phyloP scores from a whole-genome alignment of 805 yeast genomes.

The Suhomyces sp. region DNA sequence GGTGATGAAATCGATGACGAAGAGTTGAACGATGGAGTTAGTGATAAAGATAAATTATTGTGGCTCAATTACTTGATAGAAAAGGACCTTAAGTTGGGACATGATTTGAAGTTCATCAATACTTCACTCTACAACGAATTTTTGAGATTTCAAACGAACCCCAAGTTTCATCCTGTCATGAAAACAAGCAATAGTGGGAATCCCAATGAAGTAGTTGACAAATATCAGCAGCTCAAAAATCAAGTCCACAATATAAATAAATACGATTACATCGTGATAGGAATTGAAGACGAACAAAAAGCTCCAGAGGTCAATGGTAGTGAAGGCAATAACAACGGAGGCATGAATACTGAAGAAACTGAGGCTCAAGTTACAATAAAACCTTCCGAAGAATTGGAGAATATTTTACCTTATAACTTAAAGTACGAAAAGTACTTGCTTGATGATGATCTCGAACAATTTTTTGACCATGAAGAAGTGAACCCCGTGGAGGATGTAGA shows the following conservation, averaged over 20 bases:
- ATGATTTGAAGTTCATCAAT: slow-evolving; percentile 34
- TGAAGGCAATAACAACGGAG: slow-evolving; percentile 6
- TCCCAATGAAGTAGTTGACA: slow-evolving; percentile 13
- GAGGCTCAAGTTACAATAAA: slow-evolving; percentile 6
- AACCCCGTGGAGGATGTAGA: slow-evolving; percentile 7
- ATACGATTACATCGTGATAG: slow-evolving; percentile 30
- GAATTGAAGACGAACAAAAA: slow-evolving; percentile 21
- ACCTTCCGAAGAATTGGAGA: slow-evolving; percentile 25
- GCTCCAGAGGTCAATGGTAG: slow-evolving; percentile 10
- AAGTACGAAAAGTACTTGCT: slow-evolving; percentile 24
- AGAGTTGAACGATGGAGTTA: slow-evolving; percentile 22
- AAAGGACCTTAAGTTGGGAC: slow-evolving; percentile 37
- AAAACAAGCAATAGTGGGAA: slow-evolving; percentile 16
- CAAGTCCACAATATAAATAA: slow-evolving; percentile 27
- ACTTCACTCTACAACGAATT: slow-evolving; percentile 28
- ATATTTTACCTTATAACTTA: slow-evolving; percentile 33
- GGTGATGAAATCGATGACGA: slow-evolving; percentile 20
- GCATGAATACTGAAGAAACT: slow-evolving; percentile 1
- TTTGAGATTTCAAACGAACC: slow-evolving; percentile 26
- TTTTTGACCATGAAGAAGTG: slow-evolving; percentile 11
- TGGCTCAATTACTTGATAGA: slow-evolving; percentile 42
- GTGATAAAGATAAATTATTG: slow-evolving; percentile 24
- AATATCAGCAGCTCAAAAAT: slow-evolving; percentile 18
- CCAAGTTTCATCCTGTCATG: slow-evolving; percentile 28
- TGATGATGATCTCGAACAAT: slow-evolving; percentile 28